A percentile compares a stretch with the other conserved stretches of the same genome.
Conservation (phyloP, 768 basidiomycete species). For the Leccinum aurantiacum region DNA sequence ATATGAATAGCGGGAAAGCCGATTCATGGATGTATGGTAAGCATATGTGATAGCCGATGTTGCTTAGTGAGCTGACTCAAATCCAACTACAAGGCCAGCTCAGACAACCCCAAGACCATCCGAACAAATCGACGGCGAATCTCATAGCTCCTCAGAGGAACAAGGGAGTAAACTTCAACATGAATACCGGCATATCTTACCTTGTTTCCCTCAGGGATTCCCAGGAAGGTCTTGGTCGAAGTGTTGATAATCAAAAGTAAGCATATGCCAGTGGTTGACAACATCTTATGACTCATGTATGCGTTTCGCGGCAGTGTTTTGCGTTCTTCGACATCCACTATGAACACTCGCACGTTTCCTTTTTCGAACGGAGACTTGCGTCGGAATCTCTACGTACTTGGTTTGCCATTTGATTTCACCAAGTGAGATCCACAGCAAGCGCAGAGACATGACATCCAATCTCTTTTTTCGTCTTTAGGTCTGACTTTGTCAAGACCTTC, state of each 20-base stretch:
- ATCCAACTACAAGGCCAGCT: conserved; percentile 11
- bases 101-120: conserved; percentile 11
- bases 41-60: not conserved
- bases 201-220: conserved; percentile 10
- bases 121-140: conserved; percentile 1
- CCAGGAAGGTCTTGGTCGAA: conserved; percentile 44
- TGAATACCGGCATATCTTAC: conserved; percentile 5
- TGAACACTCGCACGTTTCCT: conserved; percentile 14
- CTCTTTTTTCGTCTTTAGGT: conserved; percentile 18
- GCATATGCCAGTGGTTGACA: conserved; percentile 23
- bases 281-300: conserved; percentile 18
- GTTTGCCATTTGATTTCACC: conserved; percentile 76
- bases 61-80: conserved; percentile 1
- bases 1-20: conserved; percentile 4
- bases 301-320: conserved; percentile 39
- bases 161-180: conserved; percentile 10
- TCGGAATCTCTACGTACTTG: conserved; percentile 82
- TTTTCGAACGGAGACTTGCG: conserved; percentile 43
- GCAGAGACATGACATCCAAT: not conserved
- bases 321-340: conserved; percentile 12
- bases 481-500: conserved; percentile 63
- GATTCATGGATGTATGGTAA: conserved; percentile 11
- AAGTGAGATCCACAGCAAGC: conserved; percentile 47
- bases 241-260: conserved; percentile 54
- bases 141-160: not conserved